phyloP scores from a whole-genome alignment of 2,329 filamentous ascomycete genomes.

The Talaromyces sp. region DNA sequence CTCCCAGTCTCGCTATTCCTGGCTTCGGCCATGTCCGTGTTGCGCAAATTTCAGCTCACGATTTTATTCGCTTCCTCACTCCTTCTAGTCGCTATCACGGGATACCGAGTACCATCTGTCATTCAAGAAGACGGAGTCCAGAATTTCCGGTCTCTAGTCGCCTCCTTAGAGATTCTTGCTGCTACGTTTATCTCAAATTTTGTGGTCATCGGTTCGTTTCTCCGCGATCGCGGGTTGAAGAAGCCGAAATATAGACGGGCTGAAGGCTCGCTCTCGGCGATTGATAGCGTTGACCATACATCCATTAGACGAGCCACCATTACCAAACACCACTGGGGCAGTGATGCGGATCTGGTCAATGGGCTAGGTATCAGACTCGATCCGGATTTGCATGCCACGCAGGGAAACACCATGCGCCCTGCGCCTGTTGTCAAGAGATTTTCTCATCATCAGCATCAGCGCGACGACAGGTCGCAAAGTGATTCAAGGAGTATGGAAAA shows the following conservation, averaged over 20 bases:
- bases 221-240: conserved; percentile 85
- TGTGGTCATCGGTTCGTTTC: conserved; percentile 85
- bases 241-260: conserved; percentile 70
- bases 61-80: conserved; percentile 81
- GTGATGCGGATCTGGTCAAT: conserved; percentile 83
- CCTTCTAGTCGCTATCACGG: conserved; percentile 71
- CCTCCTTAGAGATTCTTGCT: conserved; percentile 85
- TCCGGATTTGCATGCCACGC: conserved; percentile 46
- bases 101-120: conserved; percentile 76
- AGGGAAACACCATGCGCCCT: conserved; percentile 32
- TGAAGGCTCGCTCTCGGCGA: conserved; percentile 41
- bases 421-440: conserved; percentile 28
- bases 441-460: background rate
- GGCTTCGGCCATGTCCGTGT: conserved; percentile 68
- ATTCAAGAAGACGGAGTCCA: conserved; percentile 68
- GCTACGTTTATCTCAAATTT: conserved; percentile 84
- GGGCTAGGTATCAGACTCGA: conserved; percentile 69
- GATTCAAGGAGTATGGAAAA: conserved; percentile 2
- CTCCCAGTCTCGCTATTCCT: conserved; percentile 90
- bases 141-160: conserved; percentile 81
- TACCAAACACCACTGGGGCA: conserved; percentile 72
- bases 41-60: conserved; percentile 74
- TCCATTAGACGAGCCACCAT: conserved; percentile 51
- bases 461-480: background rate
- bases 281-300: conserved; percentile 44